Percentiles rank a stretch among this genome's conserved stretches.
These are phyloP conservation scores for Cladosporium sp. DNA, from an alignment of 2,329 filamentous ascomycete species.

Conservation along the genomic window DNA sequence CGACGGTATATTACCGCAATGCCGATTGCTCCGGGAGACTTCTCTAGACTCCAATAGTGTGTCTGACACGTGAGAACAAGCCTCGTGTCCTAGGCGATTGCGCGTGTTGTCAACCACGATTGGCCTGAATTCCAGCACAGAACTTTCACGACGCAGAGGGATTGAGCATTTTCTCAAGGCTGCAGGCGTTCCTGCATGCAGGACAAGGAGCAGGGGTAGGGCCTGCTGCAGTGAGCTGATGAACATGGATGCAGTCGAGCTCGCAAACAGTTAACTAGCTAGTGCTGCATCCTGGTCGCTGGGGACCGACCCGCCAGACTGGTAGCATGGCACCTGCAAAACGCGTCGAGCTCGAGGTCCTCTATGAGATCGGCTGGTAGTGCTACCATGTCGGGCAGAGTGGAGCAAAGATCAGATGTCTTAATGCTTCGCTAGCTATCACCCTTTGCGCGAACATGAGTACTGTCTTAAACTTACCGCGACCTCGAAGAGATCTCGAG, in stretches of 20 bases:
- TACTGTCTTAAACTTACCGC: conserved; percentile 9
- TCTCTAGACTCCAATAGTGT: not conserved
- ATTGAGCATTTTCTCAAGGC: conserved; percentile 5
- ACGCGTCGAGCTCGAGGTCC: not conserved
- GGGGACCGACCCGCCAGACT: not conserved
- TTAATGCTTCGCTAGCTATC: conserved; percentile 3
- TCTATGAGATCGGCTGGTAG: not conserved
- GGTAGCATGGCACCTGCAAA: not conserved
- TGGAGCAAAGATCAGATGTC: not conserved
- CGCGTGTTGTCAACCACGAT: not conserved
- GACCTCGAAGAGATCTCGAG: not conserved
- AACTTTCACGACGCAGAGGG: conserved; percentile 1
- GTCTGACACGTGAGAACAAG: no score
- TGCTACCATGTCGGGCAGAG: not conserved
- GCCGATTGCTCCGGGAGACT: not conserved
- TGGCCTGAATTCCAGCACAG: not conserved
- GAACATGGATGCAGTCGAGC: not conserved
- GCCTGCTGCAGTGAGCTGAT: not conserved
- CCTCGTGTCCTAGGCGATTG: no score
- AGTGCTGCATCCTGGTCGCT: conserved; percentile 1
- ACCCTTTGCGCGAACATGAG: not conserved
- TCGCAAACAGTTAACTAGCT: not conserved
- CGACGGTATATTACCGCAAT: not conserved
- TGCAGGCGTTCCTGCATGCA: conserved; percentile 8
- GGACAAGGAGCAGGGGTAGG: not conserved